Evolutionary conservation across 2,329 filamentous ascomycete genomes (phyloP).

Genomic region (Byssothecium circinans): DNA sequence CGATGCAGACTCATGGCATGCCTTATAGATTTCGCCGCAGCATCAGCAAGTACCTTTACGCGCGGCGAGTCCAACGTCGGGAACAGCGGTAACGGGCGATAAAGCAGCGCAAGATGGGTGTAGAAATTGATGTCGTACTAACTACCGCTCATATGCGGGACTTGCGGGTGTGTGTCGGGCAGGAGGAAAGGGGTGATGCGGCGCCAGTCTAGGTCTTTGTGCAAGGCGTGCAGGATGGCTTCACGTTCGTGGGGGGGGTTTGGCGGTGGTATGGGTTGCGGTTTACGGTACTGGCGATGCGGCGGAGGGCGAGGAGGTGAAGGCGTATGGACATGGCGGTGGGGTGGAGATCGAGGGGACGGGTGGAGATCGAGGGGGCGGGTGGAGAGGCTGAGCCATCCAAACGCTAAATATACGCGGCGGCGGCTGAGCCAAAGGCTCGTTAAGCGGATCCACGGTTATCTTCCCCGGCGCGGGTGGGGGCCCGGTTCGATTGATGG

Average conservation of each 20-base stretch:
- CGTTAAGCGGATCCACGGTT: neutral
- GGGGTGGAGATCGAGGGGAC: conserved; percentile 19
- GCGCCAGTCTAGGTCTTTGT: conserved; percentile 50
- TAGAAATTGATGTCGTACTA: conserved; percentile 56
- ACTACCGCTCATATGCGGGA: conserved; percentile 49
- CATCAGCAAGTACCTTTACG: conserved; percentile 44
- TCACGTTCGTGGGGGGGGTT: conserved; percentile 15
- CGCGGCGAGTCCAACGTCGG: conserved; percentile 41
- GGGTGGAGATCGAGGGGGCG: conserved; percentile 25
- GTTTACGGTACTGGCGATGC: conserved; percentile 48
- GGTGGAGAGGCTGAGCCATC: conserved; percentile 38
- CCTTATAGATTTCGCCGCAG: conserved; percentile 46
- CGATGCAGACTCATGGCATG: conserved; percentile 48
- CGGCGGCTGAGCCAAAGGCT: conserved; percentile 20
- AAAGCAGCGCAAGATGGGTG: conserved; percentile 50
- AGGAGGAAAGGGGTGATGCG: conserved; percentile 31
- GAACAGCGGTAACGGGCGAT: conserved; percentile 49
- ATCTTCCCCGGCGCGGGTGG: conserved; percentile 34
- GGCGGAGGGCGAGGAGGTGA: conserved; percentile 47
- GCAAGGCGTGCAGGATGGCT: conserved; percentile 38
- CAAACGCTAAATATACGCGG: conserved; percentile 47
- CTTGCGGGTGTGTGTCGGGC: conserved; percentile 16
- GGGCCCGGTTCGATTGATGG: conserved; percentile 45
- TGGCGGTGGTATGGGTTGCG: conserved; percentile 3
- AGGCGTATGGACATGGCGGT: conserved; percentile 43